Percentiles rank a stretch among this genome's conserved stretches.
Evolutionary conservation across 225 moss, liverwort and hornwort species (phyloP).

Genomic region (Marchantia paleacea): DNA sequence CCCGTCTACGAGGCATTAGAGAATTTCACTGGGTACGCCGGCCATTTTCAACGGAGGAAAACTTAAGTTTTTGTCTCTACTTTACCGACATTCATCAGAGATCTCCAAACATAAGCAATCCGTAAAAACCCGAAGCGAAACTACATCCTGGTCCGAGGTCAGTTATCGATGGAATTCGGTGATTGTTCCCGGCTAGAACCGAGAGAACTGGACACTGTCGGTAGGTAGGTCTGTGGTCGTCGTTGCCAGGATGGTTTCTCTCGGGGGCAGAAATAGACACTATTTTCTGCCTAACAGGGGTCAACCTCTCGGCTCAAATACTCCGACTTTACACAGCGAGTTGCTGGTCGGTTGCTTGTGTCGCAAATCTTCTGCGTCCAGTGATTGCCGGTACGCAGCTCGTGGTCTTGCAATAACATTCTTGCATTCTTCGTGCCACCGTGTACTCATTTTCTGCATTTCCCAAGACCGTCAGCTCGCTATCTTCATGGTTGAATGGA

Average conservation of each 20-base stretch:
- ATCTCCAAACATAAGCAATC: neutral
- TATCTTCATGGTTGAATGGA: neutral
- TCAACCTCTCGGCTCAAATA: no score
- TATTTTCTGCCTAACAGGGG: no score
- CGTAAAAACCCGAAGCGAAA: neutral
- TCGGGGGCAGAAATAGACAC: no score
- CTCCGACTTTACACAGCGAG: neutral
- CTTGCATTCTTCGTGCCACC: neutral
- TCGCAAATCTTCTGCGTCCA: neutral
- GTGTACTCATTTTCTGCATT: neutral
- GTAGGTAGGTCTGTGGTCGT: neutral
- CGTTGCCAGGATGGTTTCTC: neutral
- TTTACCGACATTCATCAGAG: neutral
- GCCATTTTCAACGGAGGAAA: neutral
- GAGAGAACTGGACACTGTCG: neutral
- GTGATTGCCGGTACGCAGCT: no score
- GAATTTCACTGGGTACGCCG: neutral
- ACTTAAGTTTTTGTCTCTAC: neutral
- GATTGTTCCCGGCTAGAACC: neutral
- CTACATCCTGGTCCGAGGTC: neutral
- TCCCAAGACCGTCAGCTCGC: neutral
- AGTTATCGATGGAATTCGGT: neutral
- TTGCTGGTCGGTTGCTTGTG: constrained; percentile 2
- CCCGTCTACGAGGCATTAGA: neutral
- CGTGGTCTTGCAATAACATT: no score